Percentiles rank a stretch among this genome's conserved stretches.
Evolutionary conservation across 75 land plant genomes (phyloP).

Genomic region (Picea glauca): DNA sequence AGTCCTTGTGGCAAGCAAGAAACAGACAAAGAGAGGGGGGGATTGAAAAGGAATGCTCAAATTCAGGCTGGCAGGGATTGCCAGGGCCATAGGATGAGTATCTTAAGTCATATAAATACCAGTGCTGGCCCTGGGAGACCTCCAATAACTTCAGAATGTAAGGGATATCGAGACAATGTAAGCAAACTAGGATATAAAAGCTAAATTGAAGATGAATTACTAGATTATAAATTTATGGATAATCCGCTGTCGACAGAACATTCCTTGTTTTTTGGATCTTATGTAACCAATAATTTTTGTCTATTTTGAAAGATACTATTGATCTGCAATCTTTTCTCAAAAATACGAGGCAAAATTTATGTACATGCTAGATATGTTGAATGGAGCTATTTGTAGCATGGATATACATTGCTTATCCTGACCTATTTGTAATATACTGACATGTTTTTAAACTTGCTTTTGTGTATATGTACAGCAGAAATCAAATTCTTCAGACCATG

Average conservation of each 20-base stretch:
- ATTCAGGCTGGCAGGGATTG: too few relatives aligned
- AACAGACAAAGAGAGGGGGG: too few relatives aligned
- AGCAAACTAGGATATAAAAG: too few relatives aligned
- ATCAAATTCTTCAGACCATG: conserved; percentile 23
- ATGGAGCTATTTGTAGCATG: neutral
- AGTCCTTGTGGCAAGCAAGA: too few relatives aligned
- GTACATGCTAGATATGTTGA: neutral
- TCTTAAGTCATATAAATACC: too few relatives aligned
- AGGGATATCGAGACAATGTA: too few relatives aligned
- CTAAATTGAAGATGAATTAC: too few relatives aligned
- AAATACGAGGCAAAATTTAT: neutral
- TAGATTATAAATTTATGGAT: too few relatives aligned
- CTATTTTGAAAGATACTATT: neutral
- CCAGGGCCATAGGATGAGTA: too few relatives aligned
- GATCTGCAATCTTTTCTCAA: neutral
- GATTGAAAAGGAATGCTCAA: too few relatives aligned
- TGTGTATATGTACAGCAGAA: conserved; percentile 19
- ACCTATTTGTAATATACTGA: neutral
- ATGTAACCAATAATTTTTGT: neutral
- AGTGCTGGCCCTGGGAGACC: too few relatives aligned
- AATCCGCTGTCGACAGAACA: neutral
- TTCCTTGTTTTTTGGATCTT: neutral
- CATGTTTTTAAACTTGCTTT: neutral
- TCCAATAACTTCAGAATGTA: too few relatives aligned
- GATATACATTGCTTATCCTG: neutral